These are phyloP conservation scores for Babjeviella inositovora DNA, from an alignment of 805 yeast species.

Conservation along the genomic window DNA sequence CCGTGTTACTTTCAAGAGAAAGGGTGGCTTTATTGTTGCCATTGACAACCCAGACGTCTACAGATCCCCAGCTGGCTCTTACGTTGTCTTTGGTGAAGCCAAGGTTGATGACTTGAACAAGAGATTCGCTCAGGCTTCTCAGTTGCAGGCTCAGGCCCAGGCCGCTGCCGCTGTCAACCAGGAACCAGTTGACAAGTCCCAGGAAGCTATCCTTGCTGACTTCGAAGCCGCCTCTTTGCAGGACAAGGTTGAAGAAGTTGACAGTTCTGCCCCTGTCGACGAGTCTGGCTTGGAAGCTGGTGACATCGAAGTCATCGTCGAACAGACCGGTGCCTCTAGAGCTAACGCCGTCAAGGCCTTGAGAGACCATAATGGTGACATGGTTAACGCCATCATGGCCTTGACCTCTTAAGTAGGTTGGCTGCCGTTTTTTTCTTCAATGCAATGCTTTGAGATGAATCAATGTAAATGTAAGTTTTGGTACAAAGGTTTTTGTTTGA, in stretches of 20 bases:
- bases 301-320: conserved; percentile 75
- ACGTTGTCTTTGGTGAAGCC: conserved; percentile 96
- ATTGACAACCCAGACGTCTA: conserved; percentile 90
- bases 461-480: too few relatives aligned
- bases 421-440: too few relatives aligned
- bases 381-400: conserved; percentile 93
- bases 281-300: conserved; percentile 70
- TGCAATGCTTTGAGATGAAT: too few relatives aligned
- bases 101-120: conserved; percentile 87
- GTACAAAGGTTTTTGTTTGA: too few relatives aligned
- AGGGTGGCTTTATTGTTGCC: conserved; percentile 82
- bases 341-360: conserved; percentile 86
- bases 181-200: conserved; percentile 32
- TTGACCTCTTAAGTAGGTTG: conserved; percentile 14
- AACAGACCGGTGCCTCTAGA: conserved; percentile 83
- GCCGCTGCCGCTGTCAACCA: conserved; percentile 20
- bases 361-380: conserved; percentile 78
- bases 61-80: conserved; percentile 87
- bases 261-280: conserved; percentile 65
- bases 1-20: conserved; percentile 91
- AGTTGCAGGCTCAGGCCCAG: conserved; percentile 52
- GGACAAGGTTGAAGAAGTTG: conserved; percentile 31
- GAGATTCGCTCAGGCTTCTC: conserved; percentile 73
- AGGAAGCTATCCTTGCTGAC: conserved; percentile 73
- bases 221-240: conserved; percentile 49